Conservation (phyloP, 1,139 yeast genomes). For the Debaryomyces sp. region DNA sequence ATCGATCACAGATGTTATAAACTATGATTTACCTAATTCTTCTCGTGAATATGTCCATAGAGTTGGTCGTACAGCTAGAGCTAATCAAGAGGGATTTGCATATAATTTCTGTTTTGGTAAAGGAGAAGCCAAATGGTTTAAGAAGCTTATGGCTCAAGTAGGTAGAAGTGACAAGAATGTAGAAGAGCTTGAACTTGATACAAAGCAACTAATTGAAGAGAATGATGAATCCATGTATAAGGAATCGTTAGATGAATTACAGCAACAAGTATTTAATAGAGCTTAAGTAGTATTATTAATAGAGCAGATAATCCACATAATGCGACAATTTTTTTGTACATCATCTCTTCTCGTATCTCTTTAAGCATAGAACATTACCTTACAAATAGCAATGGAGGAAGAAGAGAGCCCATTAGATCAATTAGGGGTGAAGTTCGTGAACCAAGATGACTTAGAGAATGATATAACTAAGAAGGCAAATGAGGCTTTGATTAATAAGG, state of each 20-base stretch:
- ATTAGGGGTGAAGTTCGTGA: constrained; percentile 54
- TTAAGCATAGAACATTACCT: background rate
- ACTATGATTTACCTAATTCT: constrained; percentile 88
- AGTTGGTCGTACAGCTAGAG: constrained; percentile 97
- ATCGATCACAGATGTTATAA: constrained; percentile 73
- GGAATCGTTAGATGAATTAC: constrained; percentile 27
- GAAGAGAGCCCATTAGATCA: constrained; percentile 21
- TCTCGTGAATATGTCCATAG: constrained; percentile 93
- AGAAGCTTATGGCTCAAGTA: constrained; percentile 49
- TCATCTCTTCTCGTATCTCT: background rate
- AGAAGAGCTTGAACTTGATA: constrained; percentile 24
- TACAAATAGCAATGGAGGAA: constrained; percentile 13
- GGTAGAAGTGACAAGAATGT: constrained; percentile 30
- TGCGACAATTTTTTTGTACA: constrained; percentile 3
- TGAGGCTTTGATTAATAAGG: constrained; percentile 58
- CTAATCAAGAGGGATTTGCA: constrained; percentile 76
- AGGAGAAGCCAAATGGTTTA: constrained; percentile 74
- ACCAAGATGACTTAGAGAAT: constrained; percentile 75
- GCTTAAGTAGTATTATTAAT: constrained; percentile 3
- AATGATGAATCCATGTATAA: constrained; percentile 32
- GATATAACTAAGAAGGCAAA: constrained; percentile 73
- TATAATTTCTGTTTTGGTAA: constrained; percentile 70
- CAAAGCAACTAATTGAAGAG: constrained; percentile 20
- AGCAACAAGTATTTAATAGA: constrained; percentile 21
- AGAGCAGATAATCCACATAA: background rate